Base-by-base conservation (phyloP, 352 stramenopile genomes). In the Globisporangium uncinulatum region DNA sequence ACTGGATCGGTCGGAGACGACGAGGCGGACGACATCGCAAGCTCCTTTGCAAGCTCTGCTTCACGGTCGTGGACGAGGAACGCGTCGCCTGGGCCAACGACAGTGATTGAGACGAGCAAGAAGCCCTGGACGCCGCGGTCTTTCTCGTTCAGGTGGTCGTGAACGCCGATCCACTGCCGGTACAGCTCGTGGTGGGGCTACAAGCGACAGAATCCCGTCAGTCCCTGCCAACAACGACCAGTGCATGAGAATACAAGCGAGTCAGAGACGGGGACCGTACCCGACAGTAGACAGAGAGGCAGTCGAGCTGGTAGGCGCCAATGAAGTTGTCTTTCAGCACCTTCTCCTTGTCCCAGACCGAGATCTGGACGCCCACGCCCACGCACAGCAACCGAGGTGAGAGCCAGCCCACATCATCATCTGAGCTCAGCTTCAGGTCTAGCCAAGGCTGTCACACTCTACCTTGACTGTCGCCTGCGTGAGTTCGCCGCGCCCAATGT, bases 151-250 rank as follows among this genome's bases (percentile, higher is more conserved):
- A 92, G 60, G 43, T 96, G 83, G 48, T 97, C 89, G 59, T 96
- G 81, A 4, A 97, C 65, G n/a, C 81, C 85, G 20, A 97, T 82
- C 90, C 90, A 97, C 56, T 95, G 77, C 2, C 87, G 78, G 58
- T 97, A 93, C 0, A 96, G 49, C 57, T 97, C 88, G 56, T 96
- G 89, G 34, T 94, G 57, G 11, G 78, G 71, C 79, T 91, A 55
- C 15, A 48, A 6, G 14, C 14, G 9, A 44, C 11, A 14, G 53
- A 13, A 15, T 29, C 11, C 6, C n/a, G 19, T 15, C 32, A 51
- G 19, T 14, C 5, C 9, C 9, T 21, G n/a, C 19, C 47, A 53
- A 29, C 24, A 4, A 29, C 24, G 1, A 29, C 4, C 41, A 31
- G 14, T 21, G 4, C 21, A 3, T 19, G 4, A 4, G 24, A 41